Evolutionary conservation across 2,329 filamentous ascomycete species (phyloP), one percentile per base, ranked within the genome.

Genomic region (Beauveria sp.): DNA sequence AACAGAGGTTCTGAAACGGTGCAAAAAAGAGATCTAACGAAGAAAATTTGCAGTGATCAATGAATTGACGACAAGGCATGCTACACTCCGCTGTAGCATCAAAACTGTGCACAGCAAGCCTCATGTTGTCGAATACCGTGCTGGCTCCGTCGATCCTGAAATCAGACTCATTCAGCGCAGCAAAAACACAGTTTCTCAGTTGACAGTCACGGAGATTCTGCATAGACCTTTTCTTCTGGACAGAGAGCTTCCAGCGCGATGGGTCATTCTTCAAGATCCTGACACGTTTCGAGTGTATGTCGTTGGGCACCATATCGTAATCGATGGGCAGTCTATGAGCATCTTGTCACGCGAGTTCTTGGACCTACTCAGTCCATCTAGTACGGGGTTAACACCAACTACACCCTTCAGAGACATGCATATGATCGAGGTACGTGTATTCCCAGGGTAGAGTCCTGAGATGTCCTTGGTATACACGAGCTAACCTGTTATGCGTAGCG

Each of bases 191-290:
- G 26, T 61, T 10, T 24, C 62, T 6, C 58, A 63, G 43, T 8
- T 22, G 2, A 55, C 53, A 42, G 54, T 62, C 46, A 63, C 58
- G 1, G 38, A 40, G 2, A 58, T 62, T 6, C 40, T 64, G 14
- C 60, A 57, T 5, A 42, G 16, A 7, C 60, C 63, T 1, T 57
- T 64, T 55, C 14, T 47, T 2, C 42, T 64, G 14, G 43, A 57
- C 22, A 30, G 38, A 18, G 60, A 64, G 20, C 55, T 58, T 3
- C 51, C 63, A 5, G 63, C 61, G 2, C 60, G 60, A 20, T 64
- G 63, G 63, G 20, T 63, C 5, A 61, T 64, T 1, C 22, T 64
- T 14, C 60, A 61, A 24, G 63, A 60, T 16, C 9, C 60, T 8
- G 24, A 47, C 20, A 43, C 51, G 2, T 62, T 64, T 16, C 47